These are phyloP conservation scores for Pezicula neosporulosa DNA, from an alignment of 2,329 filamentous ascomycete genomes.

Conservation along the genomic window DNA sequence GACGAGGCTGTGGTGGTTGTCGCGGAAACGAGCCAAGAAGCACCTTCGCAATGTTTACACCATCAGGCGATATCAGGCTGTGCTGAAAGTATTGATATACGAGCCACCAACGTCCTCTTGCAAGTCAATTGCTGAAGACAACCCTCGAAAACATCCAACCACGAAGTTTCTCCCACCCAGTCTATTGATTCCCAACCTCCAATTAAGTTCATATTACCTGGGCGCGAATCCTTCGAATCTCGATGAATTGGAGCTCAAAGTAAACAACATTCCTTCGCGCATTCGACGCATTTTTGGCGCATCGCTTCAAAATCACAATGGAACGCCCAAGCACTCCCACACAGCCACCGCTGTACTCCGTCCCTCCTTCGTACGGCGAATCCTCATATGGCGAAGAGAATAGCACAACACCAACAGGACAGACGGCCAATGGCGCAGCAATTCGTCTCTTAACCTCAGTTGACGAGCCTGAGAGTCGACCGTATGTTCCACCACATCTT, in stretches of 20 bases:
- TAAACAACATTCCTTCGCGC: constrained; percentile 9
- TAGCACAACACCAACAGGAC: constrained; percentile 39
- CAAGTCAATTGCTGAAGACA: too few species aligned
- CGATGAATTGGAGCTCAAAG: constrained; percentile 6
- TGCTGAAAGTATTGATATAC: too few species aligned
- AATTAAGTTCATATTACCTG: too few species aligned
- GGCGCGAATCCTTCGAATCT: background rate
- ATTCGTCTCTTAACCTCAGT: constrained; percentile 61
- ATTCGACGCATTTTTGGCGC: constrained; percentile 13
- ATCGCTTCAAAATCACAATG: constrained; percentile 17
- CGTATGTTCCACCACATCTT: constrained; percentile 48
- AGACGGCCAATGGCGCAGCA: constrained; percentile 43
- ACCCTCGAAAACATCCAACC: too few species aligned
- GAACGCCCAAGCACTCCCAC: constrained; percentile 44
- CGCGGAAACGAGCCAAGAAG: too few species aligned
- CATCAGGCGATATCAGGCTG: too few species aligned
- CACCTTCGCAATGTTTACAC: too few species aligned
- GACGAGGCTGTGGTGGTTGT: too few species aligned
- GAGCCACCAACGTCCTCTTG: too few species aligned
- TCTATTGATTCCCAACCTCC: too few species aligned
- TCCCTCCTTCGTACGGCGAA: constrained; percentile 44
- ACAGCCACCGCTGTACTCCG: constrained; percentile 52
- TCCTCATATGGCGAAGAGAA: constrained; percentile 51
- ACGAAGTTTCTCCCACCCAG: too few species aligned
- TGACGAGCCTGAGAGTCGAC: constrained; percentile 48